A percentile compares a stretch with the other conserved stretches of the same genome.
Conservation (phyloP, 306 rosid genomes). For the Ormosia semicastrata region DNA sequence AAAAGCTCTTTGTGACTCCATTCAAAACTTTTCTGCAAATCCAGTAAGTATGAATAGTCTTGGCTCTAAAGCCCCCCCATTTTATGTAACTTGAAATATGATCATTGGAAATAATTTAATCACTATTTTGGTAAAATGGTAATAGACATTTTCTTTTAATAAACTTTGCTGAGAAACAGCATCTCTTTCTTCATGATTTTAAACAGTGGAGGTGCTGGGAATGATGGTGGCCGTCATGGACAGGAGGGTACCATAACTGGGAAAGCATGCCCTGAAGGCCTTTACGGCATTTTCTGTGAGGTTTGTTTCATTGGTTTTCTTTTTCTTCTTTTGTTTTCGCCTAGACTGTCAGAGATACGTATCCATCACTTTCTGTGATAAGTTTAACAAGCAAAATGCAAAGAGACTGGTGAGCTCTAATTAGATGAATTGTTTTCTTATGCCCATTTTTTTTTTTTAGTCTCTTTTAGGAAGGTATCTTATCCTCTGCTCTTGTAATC, state of each 20-base stretch:
- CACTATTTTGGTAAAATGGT: not conserved
- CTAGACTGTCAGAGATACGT: slow-evolving; percentile 4
- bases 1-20: not conserved
- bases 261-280: slow-evolving; percentile 92
- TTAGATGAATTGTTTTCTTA: not conserved
- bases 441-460: not conserved
- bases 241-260: slow-evolving; percentile 82
- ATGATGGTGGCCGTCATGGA: slow-evolving; percentile 69
- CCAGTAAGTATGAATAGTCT: not conserved
- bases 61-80: not conserved
- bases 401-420: not conserved
- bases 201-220: slow-evolving; percentile 90
- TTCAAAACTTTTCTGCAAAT: not conserved
- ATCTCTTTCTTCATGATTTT: slow-evolving; percentile 36
- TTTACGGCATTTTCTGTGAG: slow-evolving; percentile 82
- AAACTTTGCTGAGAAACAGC: slow-evolving; percentile 21
- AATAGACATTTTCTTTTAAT: not conserved
- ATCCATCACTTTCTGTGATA: slow-evolving; percentile 8
- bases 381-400: not conserved
- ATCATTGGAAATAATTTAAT: slow-evolving; percentile 1
- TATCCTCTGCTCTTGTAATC: not conserved
- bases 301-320: slow-evolving; percentile 44
- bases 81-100: slow-evolving; percentile 15
- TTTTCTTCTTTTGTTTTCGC: slow-evolving; percentile 1
- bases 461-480: slow-evolving; percentile 14